Percentiles rank a stretch among this genome's conserved stretches.
Conservation (phyloP, 345 rosid species). For the Citrus maxima region DNA sequence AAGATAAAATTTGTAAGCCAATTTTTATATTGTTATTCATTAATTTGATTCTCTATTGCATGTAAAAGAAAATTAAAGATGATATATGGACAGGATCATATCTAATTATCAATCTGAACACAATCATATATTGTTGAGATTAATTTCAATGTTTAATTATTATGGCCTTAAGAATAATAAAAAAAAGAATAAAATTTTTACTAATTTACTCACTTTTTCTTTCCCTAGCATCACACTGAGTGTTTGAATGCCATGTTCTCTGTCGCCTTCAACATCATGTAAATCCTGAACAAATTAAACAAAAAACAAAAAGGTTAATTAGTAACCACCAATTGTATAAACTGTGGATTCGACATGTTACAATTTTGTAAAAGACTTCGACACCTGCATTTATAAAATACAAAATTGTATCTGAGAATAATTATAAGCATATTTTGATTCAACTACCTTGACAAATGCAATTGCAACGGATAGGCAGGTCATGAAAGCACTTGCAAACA, state of each 20-base stretch:
- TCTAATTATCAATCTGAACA: no score
- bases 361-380: not conserved
- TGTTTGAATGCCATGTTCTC: conserved; percentile 25
- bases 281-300: conserved; percentile 25
- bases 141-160: no score
- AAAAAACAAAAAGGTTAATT: not conserved
- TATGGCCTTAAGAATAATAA: no score
- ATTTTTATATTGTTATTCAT: not conserved
- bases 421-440: no score
- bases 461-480: conserved; percentile 31
- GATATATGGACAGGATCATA: no score
- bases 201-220: conserved; percentile 20
- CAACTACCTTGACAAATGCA: conserved; percentile 27
- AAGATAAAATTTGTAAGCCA: not conserved
- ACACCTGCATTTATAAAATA: no score
- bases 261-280: conserved; percentile 37
- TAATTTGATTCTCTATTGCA: no score
- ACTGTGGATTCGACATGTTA: no score
- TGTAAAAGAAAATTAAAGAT: no score
- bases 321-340: no score
- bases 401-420: no score
- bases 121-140: no score
- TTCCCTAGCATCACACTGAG: conserved; percentile 23
- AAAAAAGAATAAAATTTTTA: not conserved
- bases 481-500: conserved; percentile 32